Evolutionary conservation across 345 rosid genomes (phyloP).

Genomic region (Ricinus communis): DNA sequence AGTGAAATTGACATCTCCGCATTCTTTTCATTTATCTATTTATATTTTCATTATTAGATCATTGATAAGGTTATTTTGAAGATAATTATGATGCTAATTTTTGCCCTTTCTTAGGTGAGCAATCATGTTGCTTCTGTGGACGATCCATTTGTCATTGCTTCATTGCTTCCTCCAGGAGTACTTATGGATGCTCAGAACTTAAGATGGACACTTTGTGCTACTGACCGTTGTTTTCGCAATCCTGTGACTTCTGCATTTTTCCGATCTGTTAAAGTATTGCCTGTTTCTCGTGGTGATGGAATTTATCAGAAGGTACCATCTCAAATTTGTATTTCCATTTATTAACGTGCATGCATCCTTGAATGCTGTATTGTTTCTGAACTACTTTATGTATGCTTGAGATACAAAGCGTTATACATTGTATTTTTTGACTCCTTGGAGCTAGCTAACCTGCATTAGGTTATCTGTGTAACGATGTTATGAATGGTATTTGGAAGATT

Average conservation of each 20-base stretch:
- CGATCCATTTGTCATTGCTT: constrained; percentile 91
- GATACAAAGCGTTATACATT: too few relatives aligned
- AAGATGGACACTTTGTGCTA: constrained; percentile 97
- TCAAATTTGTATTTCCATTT: background rate
- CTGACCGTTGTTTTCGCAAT: constrained; percentile 88
- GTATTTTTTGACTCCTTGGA: background rate
- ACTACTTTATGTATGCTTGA: background rate
- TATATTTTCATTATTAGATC: background rate
- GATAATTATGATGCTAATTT: too few relatives aligned
- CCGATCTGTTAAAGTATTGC: constrained; percentile 81
- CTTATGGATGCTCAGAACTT: constrained; percentile 80
- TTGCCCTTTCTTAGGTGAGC: constrained; percentile 61
- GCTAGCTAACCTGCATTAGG: background rate
- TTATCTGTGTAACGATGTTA: background rate
- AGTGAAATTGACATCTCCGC: background rate
- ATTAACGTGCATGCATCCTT: background rate
- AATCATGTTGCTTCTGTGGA: constrained; percentile 96
- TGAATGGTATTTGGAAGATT: background rate
- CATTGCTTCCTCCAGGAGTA: constrained; percentile 77
- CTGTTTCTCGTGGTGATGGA: constrained; percentile 92
- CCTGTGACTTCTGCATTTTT: constrained; percentile 88
- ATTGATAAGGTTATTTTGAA: too few relatives aligned
- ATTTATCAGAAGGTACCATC: constrained; percentile 84
- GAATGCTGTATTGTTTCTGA: background rate
- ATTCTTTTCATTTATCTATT: background rate